Evolutionary conservation across 768 basidiomycete genomes (phyloP).

Genomic region (Leccinum variicolor): DNA sequence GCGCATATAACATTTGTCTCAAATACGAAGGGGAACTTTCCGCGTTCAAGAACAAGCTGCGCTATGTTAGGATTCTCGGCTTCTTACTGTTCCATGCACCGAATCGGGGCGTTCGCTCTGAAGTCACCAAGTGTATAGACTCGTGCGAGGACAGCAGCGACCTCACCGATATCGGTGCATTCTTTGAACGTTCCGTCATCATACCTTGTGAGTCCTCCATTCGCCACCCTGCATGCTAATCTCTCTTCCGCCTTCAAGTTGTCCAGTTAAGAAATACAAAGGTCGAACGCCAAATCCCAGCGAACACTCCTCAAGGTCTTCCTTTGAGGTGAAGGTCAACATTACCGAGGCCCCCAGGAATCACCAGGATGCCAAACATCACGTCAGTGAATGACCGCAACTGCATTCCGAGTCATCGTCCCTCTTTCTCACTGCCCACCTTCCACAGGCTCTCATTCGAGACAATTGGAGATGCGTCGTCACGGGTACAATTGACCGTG

Average conservation of each 20-base stretch:
- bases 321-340: conserved; percentile 8
- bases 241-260: background rate
- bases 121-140: conserved; percentile 4
- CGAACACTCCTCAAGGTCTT: conserved; percentile 16
- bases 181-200: conserved; percentile 2
- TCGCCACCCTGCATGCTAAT: background rate
- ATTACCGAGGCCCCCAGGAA: background rate
- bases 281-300: conserved; percentile 20
- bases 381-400: background rate
- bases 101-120: background rate
- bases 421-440: background rate
- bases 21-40: background rate
- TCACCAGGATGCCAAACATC: conserved; percentile 2
- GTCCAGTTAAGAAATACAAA: conserved; percentile 12
- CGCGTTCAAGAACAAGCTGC: background rate
- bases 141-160: background rate
- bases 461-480: conserved; percentile 35
- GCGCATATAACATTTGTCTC: too few species aligned
- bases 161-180: background rate
- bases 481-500: conserved; percentile 24
- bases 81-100: conserved; percentile 3
- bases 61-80: conserved; percentile 2
- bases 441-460: conserved; percentile 33
- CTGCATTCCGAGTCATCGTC: background rate
- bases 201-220: conserved; percentile 1